phyloP scores from a whole-genome alignment of 495 filamentous ascomycete genomes.

The Talaromyces proteolyticus region DNA sequence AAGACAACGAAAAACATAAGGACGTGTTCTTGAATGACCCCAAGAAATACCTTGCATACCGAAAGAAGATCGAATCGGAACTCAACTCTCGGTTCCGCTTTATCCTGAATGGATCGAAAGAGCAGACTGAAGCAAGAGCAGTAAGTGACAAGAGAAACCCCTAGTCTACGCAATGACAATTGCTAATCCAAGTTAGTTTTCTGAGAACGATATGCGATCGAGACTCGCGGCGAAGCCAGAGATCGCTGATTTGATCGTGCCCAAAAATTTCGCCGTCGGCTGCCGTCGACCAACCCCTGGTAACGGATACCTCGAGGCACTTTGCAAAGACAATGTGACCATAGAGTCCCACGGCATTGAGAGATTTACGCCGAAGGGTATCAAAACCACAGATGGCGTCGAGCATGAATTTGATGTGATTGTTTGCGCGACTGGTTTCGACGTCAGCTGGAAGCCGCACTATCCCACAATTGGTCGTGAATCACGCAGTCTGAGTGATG shows the following conservation, averaged over 20 bases:
- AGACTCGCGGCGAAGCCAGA: slow-evolving; percentile 11
- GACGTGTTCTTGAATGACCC: slow-evolving; percentile 13
- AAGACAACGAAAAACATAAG: slow-evolving; percentile 30
- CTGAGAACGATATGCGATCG: neutral
- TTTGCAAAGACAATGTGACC: slow-evolving; percentile 39
- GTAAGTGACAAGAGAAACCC: slow-evolving; percentile 4
- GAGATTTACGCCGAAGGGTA: slow-evolving; percentile 36
- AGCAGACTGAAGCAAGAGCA: slow-evolving; percentile 11
- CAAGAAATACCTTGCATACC: slow-evolving; percentile 18
- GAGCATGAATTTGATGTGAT: slow-evolving; percentile 34
- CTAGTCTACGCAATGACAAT: neutral
- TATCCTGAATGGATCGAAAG: slow-evolving; percentile 5
- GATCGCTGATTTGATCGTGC: slow-evolving; percentile 27
- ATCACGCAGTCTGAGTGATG: slow-evolving; percentile 38
- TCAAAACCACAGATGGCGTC: slow-evolving; percentile 43
- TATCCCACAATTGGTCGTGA: slow-evolving; percentile 44
- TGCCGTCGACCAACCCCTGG: slow-evolving; percentile 46
- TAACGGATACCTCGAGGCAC: slow-evolving; percentile 40
- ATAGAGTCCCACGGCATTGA: slow-evolving; percentile 31
- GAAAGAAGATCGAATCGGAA: slow-evolving; percentile 34
- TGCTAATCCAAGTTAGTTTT: slow-evolving; percentile 4
- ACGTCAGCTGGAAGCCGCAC: slow-evolving; percentile 41
- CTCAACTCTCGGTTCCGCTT: slow-evolving; percentile 29
- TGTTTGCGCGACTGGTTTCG: slow-evolving; percentile 52
- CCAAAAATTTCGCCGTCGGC: slow-evolving; percentile 33